Conservation (phyloP, 768 basidiomycete species). For the Amanita rubescens region DNA sequence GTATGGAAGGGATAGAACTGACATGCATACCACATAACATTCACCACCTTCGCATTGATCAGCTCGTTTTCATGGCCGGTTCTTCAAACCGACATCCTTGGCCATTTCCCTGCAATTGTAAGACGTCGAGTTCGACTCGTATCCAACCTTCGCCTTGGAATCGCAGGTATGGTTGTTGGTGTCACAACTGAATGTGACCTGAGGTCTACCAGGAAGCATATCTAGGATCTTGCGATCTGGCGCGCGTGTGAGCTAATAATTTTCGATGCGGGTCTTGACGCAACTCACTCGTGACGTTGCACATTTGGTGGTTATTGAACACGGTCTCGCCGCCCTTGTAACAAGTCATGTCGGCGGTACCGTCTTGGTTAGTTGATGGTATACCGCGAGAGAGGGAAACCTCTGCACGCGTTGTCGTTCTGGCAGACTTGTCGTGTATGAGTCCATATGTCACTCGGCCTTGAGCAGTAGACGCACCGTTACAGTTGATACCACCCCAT, state of each 20-base stretch:
- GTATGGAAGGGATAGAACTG: too few relatives aligned
- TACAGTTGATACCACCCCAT: constrained; percentile 96
- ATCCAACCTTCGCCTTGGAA: constrained; percentile 38
- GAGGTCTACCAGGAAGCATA: constrained; percentile 82
- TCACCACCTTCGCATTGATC: constrained; percentile 74
- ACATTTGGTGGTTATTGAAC: constrained; percentile 96
- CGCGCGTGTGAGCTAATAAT: neutral
- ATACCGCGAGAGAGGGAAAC: constrained; percentile 59
- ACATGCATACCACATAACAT: constrained; percentile 31
- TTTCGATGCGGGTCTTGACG: neutral
- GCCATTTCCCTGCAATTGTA: constrained; percentile 82
- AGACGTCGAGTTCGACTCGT: constrained; percentile 61
- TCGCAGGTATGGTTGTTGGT: constrained; percentile 50
- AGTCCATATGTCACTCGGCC: neutral
- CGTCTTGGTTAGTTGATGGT: constrained; percentile 30
- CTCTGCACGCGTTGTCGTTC: constrained; percentile 68
- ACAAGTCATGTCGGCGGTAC: constrained; percentile 17
- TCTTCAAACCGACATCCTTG: constrained; percentile 87
- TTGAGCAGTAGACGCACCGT: constrained; percentile 60
- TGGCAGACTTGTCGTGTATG: constrained; percentile 61
- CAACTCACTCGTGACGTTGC: constrained; percentile 92
- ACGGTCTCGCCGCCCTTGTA: constrained; percentile 82
- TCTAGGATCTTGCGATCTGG: constrained; percentile 93
- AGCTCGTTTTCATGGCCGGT: constrained; percentile 87
- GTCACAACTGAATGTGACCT: constrained; percentile 95